phyloP scores from a whole-genome alignment of 2,329 filamentous ascomycete species.

The Colletotrichum viniferum region DNA sequence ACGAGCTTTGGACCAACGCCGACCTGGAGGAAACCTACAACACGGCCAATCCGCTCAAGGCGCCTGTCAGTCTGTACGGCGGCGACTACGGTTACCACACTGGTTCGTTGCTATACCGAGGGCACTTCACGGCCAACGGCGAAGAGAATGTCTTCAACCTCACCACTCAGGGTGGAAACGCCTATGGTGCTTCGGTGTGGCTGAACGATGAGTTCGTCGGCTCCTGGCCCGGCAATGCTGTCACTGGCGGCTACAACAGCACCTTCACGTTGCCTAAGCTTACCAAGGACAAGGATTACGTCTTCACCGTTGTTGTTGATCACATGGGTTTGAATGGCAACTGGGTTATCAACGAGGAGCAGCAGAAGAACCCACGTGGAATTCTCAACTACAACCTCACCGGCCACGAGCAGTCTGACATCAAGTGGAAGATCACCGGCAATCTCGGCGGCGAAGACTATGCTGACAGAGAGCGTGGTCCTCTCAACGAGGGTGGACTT shows the following conservation, averaged over 20 bases:
- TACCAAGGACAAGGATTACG: conserved; percentile 53
- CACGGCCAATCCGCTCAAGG: conserved; percentile 44
- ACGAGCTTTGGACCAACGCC: conserved; percentile 51
- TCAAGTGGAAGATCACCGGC: conserved; percentile 66
- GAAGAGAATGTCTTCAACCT: conserved; percentile 59
- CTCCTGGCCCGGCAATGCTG: conserved; percentile 61
- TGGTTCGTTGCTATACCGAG: conserved; percentile 68
- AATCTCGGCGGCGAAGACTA: conserved; percentile 65
- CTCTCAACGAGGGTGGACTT: conserved; percentile 65
- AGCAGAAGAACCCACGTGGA: conserved; percentile 62
- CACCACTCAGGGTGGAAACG: conserved; percentile 65
- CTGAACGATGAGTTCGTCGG: conserved; percentile 65
- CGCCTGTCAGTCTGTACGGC: conserved; percentile 67
- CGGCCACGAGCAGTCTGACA: conserved; percentile 47
- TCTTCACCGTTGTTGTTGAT: conserved; percentile 71
- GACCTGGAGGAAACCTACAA: conserved; percentile 34
- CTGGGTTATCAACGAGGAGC: conserved; percentile 57
- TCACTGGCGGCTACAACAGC: conserved; percentile 49
- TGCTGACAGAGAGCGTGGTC: conserved; percentile 57
- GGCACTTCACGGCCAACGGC: conserved; percentile 65
- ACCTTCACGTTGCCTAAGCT: conserved; percentile 61
- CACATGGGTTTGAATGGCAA: conserved; percentile 72
- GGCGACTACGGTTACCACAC: conserved; percentile 74
- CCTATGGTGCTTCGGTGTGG: conserved; percentile 69
- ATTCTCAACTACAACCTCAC: conserved; percentile 61